Base-by-base conservation (phyloP, 441 rosid species). In the Raphanus hybrid region DNA sequence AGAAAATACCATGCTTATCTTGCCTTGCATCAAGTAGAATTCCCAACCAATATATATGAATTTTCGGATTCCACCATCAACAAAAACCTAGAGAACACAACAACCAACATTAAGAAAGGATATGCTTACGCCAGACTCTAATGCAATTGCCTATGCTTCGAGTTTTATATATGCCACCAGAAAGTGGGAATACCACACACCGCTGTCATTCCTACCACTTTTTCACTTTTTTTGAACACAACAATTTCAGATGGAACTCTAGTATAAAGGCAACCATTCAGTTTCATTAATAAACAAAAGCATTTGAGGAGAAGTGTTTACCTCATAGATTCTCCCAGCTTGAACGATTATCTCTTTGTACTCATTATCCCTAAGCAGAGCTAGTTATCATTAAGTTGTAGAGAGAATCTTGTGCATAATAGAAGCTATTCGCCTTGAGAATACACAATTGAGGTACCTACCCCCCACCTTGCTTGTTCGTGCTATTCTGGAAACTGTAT, bases 41-140 rank as follows among this genome's bases (percentile, higher is more conserved):
- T 95, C 98, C 99, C 99, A 95, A 76, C 94, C 98, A 77, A 16
- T 16, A 95, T 89, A 77, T 90, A 93, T 0, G 98, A 93, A 85
- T 95, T 95, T 73, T 91, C 78, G 2, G 97, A 85, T 63, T 95
- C 99, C 88, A 91, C 99, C 5, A 76, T 71, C 83, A 93, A 76
- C 20, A 16, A 88, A 87, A 68, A 93, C 88, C 97, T 94, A 60
- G 16, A 58, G 27, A 69, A 79, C 18, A 26, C 23, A 74, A 67
- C 27, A 34, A 7, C 3, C 41, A 63, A 55, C 64, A 27, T 27
- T 1, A 27, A 27, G 3, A 3, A 27, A 27, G 3, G 32, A 27
- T 27, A 27, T 27, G 3, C 32, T 27, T 27, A 2, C 4, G 4
- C 32, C 32, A 27, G 32, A 16, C 18, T 16, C 18, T 16, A 16